Conservation (phyloP, 23 red algal species). For the Agarophyton chilense region DNA sequence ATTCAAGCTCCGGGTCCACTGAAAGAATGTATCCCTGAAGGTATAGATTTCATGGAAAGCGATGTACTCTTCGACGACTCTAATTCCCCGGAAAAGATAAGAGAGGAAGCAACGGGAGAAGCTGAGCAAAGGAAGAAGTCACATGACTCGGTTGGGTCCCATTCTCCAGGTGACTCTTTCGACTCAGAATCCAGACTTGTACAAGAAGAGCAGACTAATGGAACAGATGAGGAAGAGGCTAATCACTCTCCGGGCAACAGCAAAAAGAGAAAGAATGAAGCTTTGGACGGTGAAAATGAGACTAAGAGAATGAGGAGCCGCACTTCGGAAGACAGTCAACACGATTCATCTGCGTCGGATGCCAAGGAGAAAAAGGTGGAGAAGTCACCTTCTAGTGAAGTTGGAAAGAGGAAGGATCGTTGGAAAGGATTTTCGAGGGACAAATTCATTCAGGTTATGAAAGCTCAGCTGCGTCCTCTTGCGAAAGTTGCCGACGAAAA, state of each 20-base stretch:
- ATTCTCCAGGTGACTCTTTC: not conserved
- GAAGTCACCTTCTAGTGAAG: not conserved
- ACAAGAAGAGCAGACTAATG: not conserved
- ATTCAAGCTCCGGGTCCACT: not conserved
- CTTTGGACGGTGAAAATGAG: not conserved
- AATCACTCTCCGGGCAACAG: not conserved
- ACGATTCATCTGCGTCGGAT: not conserved
- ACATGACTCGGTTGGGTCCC: not conserved
- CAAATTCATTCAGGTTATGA: not conserved
- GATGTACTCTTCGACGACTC: not conserved
- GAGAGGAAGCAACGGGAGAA: not conserved
- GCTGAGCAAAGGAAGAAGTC: not conserved
- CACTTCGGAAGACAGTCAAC: not conserved
- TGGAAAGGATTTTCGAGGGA: constrained; percentile 13
- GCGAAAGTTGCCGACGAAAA: not conserved
- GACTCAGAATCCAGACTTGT: not conserved
- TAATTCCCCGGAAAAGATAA: not conserved
- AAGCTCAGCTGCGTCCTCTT: not conserved
- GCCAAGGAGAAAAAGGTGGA: not conserved
- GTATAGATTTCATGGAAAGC: not conserved
- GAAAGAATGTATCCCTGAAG: not conserved
- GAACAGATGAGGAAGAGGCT: not conserved
- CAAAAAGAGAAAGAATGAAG: not conserved
- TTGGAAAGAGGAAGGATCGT: constrained; percentile 2
- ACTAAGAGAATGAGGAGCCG: not conserved